Percentiles rank a stretch among this genome's conserved stretches.
Evolutionary conservation across 2,329 filamentous ascomycete genomes (phyloP).

Genomic region (Trichoderma guizhouense): DNA sequence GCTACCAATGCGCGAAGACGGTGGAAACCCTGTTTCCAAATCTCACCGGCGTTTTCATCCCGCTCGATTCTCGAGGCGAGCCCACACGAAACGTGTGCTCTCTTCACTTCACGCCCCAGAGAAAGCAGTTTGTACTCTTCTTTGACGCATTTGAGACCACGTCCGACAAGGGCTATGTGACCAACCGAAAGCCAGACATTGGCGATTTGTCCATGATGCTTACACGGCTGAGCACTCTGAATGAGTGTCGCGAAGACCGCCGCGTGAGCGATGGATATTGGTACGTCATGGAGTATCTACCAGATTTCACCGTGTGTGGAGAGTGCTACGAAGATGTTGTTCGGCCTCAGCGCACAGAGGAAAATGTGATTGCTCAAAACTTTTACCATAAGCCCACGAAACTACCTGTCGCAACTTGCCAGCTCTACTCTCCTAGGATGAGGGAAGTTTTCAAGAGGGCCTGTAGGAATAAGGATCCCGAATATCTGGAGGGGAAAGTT

Average conservation of each 20-base stretch:
- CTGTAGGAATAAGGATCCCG: constrained; percentile 63
- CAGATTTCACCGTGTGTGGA: constrained; percentile 78
- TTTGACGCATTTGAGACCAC: constrained; percentile 59
- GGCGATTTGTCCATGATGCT: constrained; percentile 62
- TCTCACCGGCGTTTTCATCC: constrained; percentile 64
- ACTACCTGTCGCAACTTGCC: constrained; percentile 59
- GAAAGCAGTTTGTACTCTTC: constrained; percentile 55
- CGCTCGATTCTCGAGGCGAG: constrained; percentile 45
- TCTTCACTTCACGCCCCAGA: constrained; percentile 56
- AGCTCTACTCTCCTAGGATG: constrained; percentile 80
- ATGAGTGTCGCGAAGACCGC: constrained; percentile 65
- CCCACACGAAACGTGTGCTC: constrained; percentile 60
- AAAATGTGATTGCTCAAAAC: constrained; percentile 56
- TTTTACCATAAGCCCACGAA: constrained; percentile 61
- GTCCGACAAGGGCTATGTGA: constrained; percentile 49
- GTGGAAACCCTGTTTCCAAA: constrained; percentile 72
- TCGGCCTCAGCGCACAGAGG: constrained; percentile 59
- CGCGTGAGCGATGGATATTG: constrained; percentile 62
- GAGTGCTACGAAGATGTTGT: constrained; percentile 82
- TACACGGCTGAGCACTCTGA: constrained; percentile 52
- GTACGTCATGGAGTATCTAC: constrained; percentile 73
- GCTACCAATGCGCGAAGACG: constrained; percentile 68
- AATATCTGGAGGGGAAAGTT: constrained; percentile 56
- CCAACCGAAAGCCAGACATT: constrained; percentile 51
- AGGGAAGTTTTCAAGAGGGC: constrained; percentile 66